Evolutionary conservation across 2,329 filamentous ascomycete genomes (phyloP), one percentile per base, ranked within the genome.

Genomic region (Helotiales sp.): DNA sequence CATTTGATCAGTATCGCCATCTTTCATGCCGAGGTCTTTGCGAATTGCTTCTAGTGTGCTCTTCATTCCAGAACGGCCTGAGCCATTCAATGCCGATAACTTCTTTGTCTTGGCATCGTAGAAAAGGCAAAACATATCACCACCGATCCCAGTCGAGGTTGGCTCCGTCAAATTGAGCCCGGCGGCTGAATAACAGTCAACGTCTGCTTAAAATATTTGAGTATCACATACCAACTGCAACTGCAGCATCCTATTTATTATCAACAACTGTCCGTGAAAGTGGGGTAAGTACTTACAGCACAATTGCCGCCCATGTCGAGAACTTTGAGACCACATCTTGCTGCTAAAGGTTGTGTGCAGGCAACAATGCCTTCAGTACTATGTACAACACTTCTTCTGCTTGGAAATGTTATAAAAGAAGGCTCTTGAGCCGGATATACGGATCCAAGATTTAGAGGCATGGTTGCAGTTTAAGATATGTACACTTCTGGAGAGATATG

Each of bases 71-170:
- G 91, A 85, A 27, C 95, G 86, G n/a, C 95, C 95, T 1, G 93
- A 97, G 19, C 93, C 95, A 73, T 99, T 99, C 73, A 98, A 78
- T 9, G 92, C 90, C 54, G 86, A 88, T 8, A 98, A 88, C 62
- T 89, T 89, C 70, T 89, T 89, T 0, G 87, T 90, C 66, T 88
- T 83, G 40, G 91, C 91, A 71, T 96, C 84, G 77, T 93, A 98
- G 79, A 85, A 97, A 33, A 98, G 84, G 73, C 93, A 93, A 76
- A 98, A 99, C 86, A 96, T 92, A 75, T 99, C 95, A 62, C 95
- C 95, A 57, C 95, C 95, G 59, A 99, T 97, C 38, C 95, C 95
- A 0, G 95, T 98, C 5, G 90, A 95, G 58, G 87, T 86, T 7
- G 95, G 95, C 71, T 99, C 95, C 0, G 93, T 96, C 70, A 98